Base-by-base conservation (phyloP, 768 basidiomycete genomes). In the Hypholoma sublateritium region DNA sequence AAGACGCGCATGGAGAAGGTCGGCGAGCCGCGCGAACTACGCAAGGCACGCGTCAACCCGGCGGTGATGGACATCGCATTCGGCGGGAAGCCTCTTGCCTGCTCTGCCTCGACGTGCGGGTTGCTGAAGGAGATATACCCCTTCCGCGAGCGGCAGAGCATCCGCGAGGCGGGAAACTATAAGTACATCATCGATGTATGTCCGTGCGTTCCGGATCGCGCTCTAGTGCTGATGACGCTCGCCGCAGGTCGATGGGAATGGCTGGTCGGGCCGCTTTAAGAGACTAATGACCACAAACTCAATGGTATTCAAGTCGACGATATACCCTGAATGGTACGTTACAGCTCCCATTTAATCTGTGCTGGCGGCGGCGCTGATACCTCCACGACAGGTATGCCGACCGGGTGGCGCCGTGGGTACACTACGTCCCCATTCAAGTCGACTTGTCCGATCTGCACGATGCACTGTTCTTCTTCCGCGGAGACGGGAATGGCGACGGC, bases 251-350 rank as follows among this genome's bases (percentile, higher is more conserved):
- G 84, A 86, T 57, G 85, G 83, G 7, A 83, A 85, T 55, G 87
- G 85, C 1, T 88, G 87, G 86, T 86, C 85, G 3, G 77, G 82
- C n/a, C 77, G 86, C 4, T 90, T 89, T 67, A 85, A 86, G 58
- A 74, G 86, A 4, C 72, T 89, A 2, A 76, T 89, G 4, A 82
- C 83, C 2, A 77, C 82, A 21, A 86, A 87, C 22, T 77, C 87
- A 0, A 70, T 87, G 14, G 72, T 89, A 5, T 82, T 90, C 72
- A 89, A 89, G 65, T 75, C 84, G 35, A 89, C 87, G 0, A 79
- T 89, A 59, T 89, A 86, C 64, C 87, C 87, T 0, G 89, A 89
- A 70, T 90, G 89, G 89, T 85, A 64, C 12, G 72, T 60, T n/a
- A 43, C 42, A 25, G 4, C 47, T 4, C 37, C 48, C 22, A 13